Evolutionary conservation across 129 eudicot species (phyloP).

Genomic region (Ambrosia trifida): DNA sequence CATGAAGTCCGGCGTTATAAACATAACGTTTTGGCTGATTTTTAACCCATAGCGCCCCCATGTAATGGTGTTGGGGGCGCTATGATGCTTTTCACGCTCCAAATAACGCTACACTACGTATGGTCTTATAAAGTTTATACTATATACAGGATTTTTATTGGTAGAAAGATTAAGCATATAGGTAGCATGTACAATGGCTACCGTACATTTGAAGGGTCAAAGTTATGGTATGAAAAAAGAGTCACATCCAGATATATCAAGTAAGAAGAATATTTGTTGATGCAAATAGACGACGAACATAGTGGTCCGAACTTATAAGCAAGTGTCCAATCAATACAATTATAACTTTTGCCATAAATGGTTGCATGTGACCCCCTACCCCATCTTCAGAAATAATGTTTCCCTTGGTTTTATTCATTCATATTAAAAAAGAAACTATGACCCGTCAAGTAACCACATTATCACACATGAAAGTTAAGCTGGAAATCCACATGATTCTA

Average conservation of each 20-base stretch:
- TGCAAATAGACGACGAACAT: constrained; percentile 22
- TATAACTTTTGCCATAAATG: constrained; percentile 13
- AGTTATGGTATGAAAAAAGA: constrained; percentile 10
- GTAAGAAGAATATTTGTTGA: constrained; percentile 11
- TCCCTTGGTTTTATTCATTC: not conserved
- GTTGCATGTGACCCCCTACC: constrained; percentile 8
- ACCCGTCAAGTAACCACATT: not conserved
- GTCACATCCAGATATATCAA: constrained; percentile 2
- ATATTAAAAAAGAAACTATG: not conserved
- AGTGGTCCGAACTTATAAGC: constrained; percentile 17
- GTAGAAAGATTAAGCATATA: not conserved
- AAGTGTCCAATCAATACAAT: constrained; percentile 7
- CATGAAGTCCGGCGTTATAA: too few species aligned
- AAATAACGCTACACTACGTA: too few species aligned
- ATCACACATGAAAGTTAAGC: not conserved
- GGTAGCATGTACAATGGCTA: not conserved
- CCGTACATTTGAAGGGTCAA: constrained; percentile 6
- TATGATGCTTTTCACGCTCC: too few species aligned
- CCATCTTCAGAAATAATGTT: constrained; percentile 8
- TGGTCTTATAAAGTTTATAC: too few species aligned
- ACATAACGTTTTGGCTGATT: too few species aligned
- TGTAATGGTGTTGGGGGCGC: too few species aligned
- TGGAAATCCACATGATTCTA: constrained; percentile 4
- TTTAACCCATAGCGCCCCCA: too few species aligned
- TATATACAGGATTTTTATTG: not conserved